Evolutionary conservation across 179 eudicot species (phyloP), one percentile per base, ranked within the genome.

Genomic region (Spinacia oleracea): DNA sequence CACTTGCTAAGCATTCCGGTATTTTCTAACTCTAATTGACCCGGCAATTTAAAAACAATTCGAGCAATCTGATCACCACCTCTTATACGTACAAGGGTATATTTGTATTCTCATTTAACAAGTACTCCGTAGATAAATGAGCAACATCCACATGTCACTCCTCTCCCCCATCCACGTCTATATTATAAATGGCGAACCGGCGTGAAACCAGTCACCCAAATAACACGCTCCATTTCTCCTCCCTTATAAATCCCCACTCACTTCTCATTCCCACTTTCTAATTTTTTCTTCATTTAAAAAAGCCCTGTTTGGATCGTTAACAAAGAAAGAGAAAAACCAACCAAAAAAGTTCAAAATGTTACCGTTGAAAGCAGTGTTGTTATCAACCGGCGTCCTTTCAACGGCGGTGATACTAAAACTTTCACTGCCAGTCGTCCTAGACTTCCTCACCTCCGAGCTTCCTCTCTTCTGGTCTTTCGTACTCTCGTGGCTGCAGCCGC

Each of bases 401-500:
- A 58, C 60, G 40, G 92, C 93, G 2, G 63, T 88, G 62, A 58
- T 82, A 2, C 42, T 88, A 2, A 88, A 84, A 50, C 80, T 85
- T 43, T 84, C 87, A 43, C 55, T 77, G 11, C 91, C 92, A 0
- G 12, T 77, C 0, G 51, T 83, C 3, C 64, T 73, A 12, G 82
- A 86, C 2, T 79, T 88, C 23, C 75, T 85, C 20, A 51, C 62
- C 62, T 74, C 69, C 6, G 85, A 89, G 18, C 18, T 82, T 2
- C 87, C 90, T 9, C 55, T 65, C 5, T 45, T 87, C 9, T 87
- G 84, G 79, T 81, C 81, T 38, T 23, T 67, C 0, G 59, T 81
- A 2, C 71, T 80, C 29, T 79, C 88, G 18, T 91, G 91, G 92
- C 87, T 92, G 12, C 80, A 71, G 79, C 97, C 93, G 0, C 96